phyloP scores from a whole-genome alignment of 306 rosid genomes.

The Purshia tridentata region DNA sequence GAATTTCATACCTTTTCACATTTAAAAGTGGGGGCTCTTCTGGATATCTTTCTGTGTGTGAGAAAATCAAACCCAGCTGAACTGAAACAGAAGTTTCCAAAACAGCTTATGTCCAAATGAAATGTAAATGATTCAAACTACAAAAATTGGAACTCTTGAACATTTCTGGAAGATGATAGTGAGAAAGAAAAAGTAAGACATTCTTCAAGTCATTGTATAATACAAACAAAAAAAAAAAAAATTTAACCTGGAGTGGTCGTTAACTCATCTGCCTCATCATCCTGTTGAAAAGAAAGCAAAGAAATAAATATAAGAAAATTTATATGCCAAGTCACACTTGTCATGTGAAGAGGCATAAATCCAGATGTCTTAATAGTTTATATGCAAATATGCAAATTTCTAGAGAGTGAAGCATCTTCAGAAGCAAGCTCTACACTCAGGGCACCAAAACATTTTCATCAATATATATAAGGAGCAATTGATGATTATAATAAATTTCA shows the following conservation, averaged over 20 bases:
- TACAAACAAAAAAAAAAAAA: slow-evolving; percentile 28
- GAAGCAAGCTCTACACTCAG: background rate
- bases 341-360: background rate
- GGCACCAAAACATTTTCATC: background rate
- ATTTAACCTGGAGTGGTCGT: slow-evolving; percentile 64
- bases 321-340: background rate
- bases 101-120: slow-evolving; percentile 20
- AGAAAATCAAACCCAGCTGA: slow-evolving; percentile 85
- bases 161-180: background rate
- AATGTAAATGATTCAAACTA: slow-evolving; percentile 16
- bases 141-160: slow-evolving; percentile 24
- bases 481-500: background rate
- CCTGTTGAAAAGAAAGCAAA: slow-evolving; percentile 53
- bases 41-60: slow-evolving; percentile 90
- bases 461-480: background rate
- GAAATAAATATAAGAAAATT: slow-evolving; percentile 18
- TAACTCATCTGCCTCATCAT: slow-evolving; percentile 70
- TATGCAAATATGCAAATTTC: background rate
- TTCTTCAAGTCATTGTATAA: slow-evolving; percentile 16
- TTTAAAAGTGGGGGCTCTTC: slow-evolving; percentile 98
- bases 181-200: slow-evolving; percentile 24
- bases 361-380: background rate
- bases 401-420: background rate
- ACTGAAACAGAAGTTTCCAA: slow-evolving; percentile 56
- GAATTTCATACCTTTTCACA: slow-evolving; percentile 61